Percentiles rank a stretch among this genome's conserved stretches.
phyloP scores from a whole-genome alignment of 2,329 filamentous ascomycete genomes.

The Trichoderma sp. region DNA sequence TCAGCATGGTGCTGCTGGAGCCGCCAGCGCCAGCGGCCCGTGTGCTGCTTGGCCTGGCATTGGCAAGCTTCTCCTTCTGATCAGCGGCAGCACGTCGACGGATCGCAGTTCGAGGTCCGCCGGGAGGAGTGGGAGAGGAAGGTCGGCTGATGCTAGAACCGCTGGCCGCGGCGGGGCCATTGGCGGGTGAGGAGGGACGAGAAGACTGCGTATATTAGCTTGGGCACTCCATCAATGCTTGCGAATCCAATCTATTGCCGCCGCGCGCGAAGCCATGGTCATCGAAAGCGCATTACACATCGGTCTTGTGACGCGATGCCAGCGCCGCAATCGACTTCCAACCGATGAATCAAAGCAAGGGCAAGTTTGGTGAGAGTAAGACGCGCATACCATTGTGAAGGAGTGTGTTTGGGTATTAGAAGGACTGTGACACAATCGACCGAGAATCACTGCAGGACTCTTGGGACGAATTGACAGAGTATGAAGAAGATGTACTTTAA shows the following conservation, averaged over 20 bases:
- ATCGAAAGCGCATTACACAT: not conserved
- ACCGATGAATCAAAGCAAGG: not conserved
- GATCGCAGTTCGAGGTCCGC: conserved; percentile 93
- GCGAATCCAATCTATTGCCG: not conserved
- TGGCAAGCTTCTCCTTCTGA: conserved; percentile 95
- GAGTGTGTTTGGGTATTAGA: conserved; percentile 24
- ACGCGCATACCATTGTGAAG: conserved; percentile 37
- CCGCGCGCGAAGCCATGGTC: not conserved
- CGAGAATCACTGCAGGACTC: conserved; percentile 40
- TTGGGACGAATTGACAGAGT: conserved; percentile 28
- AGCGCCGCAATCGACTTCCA: not conserved
- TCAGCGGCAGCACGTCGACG: conserved; percentile 93
- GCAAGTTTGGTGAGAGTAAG: not conserved
- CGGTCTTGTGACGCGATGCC: conserved; percentile 17
- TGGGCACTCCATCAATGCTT: not conserved
- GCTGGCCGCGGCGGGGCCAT: conserved; percentile 58
- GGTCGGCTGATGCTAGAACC: conserved; percentile 74
- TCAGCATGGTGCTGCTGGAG: conserved; percentile 97
- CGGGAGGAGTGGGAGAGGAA: conserved; percentile 84
- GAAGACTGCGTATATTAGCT: conserved; percentile 46
- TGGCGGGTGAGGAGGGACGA: conserved; percentile 60
- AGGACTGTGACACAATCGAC: conserved; percentile 25
- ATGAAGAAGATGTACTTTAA: conserved; percentile 27
- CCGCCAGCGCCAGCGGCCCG: conserved; percentile 91
- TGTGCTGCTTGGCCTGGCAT: conserved; percentile 89